These are phyloP conservation scores for Penicillium italicum DNA, from an alignment of 2,329 filamentous ascomycete species.

Conservation along the genomic window DNA sequence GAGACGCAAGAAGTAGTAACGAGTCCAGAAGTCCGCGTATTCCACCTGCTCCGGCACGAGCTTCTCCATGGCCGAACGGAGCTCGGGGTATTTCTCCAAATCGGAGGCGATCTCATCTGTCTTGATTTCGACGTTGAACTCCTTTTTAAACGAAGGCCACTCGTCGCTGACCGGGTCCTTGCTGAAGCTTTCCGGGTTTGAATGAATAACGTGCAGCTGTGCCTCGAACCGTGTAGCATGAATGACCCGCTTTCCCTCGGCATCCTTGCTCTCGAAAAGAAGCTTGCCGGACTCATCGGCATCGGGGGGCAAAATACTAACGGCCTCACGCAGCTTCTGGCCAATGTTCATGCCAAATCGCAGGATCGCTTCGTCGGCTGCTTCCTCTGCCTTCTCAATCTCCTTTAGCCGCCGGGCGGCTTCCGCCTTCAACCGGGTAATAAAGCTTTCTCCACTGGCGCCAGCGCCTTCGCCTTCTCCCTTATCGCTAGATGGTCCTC, in stretches of 20 bases:
- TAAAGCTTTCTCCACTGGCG: conserved; percentile 56
- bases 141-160: conserved; percentile 68
- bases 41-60: conserved; percentile 90
- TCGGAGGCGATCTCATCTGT: conserved; percentile 79
- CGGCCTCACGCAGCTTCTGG: conserved; percentile 85
- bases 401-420: conserved; percentile 82
- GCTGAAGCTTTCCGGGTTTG: conserved; percentile 73
- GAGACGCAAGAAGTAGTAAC: conserved; percentile 92
- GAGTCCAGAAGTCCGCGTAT: conserved; percentile 85
- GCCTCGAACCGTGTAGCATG: conserved; percentile 93
- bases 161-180: conserved; percentile 74
- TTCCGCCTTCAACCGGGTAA: conserved; percentile 71
- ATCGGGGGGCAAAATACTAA: conserved; percentile 75
- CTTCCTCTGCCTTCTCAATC: conserved; percentile 87
- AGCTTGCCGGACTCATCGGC: conserved; percentile 57
- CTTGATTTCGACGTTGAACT: conserved; percentile 77
- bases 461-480: conserved; percentile 27
- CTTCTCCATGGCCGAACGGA: conserved; percentile 88
- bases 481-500: conserved; percentile 18
- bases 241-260: conserved; percentile 83
- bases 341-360: conserved; percentile 87
- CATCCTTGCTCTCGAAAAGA: conserved; percentile 91
- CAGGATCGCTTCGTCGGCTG: conserved; percentile 89
- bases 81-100: conserved; percentile 78
- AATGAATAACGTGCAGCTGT: conserved; percentile 92